Conservation (phyloP, 2,329 filamentous ascomycete genomes). For the Epichloe hybrida region DNA sequence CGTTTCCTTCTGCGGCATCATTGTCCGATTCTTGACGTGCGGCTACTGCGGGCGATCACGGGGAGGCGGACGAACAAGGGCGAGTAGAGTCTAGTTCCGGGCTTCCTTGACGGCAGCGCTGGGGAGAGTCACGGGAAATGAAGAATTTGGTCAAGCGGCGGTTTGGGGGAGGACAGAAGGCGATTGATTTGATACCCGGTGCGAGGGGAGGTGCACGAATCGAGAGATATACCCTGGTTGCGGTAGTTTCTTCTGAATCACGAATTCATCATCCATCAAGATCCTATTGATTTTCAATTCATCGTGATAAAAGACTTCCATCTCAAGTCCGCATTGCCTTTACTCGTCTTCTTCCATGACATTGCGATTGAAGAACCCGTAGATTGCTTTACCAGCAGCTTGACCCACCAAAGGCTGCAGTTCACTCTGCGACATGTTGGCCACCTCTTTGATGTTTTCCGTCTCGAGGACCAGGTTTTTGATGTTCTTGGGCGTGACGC, state of each 20-base stretch:
- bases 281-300: neutral
- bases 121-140: neutral
- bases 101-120: neutral
- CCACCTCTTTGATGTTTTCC: slow-evolving; percentile 67
- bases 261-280: slow-evolving; percentile 1
- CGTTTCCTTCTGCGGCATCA: slow-evolving; percentile 49
- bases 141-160: neutral
- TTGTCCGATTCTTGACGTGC: slow-evolving; percentile 53
- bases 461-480: slow-evolving; percentile 57
- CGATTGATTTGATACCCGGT: slow-evolving; percentile 2
- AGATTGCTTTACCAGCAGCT: slow-evolving; percentile 59
- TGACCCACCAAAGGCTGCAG: slow-evolving; percentile 63
- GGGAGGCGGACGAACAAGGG: slow-evolving; percentile 10
- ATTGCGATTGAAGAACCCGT: slow-evolving; percentile 64
- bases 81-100: slow-evolving; percentile 11
- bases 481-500: slow-evolving; percentile 68
- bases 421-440: slow-evolving; percentile 68
- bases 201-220: neutral
- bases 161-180: neutral
- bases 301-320: neutral
- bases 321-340: neutral
- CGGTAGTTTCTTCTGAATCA: neutral
- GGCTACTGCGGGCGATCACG: slow-evolving; percentile 22
- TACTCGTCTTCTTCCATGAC: slow-evolving; percentile 37
- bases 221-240: slow-evolving; percentile 4